Base-by-base conservation (phyloP, 1,284 basidiomycete genomes). In the Anthracocystis walkeri region DNA sequence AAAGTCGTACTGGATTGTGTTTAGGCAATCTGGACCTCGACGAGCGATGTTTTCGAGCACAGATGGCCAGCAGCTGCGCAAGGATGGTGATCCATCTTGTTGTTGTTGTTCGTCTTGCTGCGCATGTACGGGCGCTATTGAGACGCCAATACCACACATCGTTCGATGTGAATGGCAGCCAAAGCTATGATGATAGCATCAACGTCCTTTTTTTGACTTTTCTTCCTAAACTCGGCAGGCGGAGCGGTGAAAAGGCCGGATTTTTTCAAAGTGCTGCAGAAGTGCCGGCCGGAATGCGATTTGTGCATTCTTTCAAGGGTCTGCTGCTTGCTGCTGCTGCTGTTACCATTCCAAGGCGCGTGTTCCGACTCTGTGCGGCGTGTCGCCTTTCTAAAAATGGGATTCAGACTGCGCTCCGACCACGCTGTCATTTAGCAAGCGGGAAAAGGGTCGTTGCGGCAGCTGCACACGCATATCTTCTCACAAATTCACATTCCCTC, bases 71-170 rank as follows among this genome's bases (percentile, higher is more conserved):
- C 35, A 25, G 4, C n/a, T 6, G 7, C 41, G 23, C 23, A 57
- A 6, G 4, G 21, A 10, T 5, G 48, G 4, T 12, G 31, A 3
- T 10, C 7, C 25, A 21, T 41, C 44, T 12, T 38, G 25, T 12
- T 31, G 25, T 12, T 31, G 40, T 18, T 41, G 23, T 7, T 20
- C 8, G 21, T 46, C 21, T 33, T 48, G n/a, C 21, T 29, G 35
- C 42, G n/a, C 52, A 20, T 29, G 23, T 7, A 20, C 38, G 5
- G 65, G 62, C 23, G 62, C 50, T 18, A 74, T 49, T 33, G 59
- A 31, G 29, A 74, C 21, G 29, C 58, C 71, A 25, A 74, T 74
- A 12, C 71, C 71, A 48, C 71, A 74, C 71, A 74, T 74, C 2
- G 31, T 38, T 41, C 21, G 44, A 12, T 20, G 20, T 48, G 49